Conservation (phyloP, 371 early-diverging fungal species). For the Pancytospora philotis region DNA sequence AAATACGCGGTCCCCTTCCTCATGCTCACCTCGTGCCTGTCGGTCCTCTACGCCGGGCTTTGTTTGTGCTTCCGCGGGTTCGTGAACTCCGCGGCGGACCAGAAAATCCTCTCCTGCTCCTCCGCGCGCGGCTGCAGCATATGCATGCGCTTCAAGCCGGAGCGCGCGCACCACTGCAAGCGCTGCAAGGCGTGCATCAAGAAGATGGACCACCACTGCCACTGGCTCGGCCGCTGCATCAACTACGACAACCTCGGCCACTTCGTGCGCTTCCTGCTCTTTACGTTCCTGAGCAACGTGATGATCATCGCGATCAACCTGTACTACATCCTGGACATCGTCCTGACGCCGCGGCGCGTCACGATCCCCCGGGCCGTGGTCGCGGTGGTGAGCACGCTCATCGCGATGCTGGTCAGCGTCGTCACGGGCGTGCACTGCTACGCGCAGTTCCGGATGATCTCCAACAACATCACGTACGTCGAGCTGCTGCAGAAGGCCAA, state of each 20-base stretch:
- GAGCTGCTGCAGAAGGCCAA: conserved; percentile 25
- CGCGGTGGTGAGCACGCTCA: neutral
- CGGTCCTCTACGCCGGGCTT: conserved; percentile 9
- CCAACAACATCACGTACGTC: conserved; percentile 48
- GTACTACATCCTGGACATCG: neutral
- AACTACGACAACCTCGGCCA: conserved; percentile 65
- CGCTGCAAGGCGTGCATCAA: conserved; percentile 86
- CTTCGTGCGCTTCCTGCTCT: conserved; percentile 58
- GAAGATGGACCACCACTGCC: conserved; percentile 95
- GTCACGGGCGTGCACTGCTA: conserved; percentile 29
- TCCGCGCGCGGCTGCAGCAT: conserved; percentile 58
- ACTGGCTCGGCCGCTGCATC: conserved; percentile 88
- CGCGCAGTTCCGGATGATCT: conserved; percentile 14
- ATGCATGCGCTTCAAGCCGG: conserved; percentile 68
- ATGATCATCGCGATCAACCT: neutral
- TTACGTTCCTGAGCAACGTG: conserved; percentile 11
- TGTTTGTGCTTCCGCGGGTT: conserved; percentile 10
- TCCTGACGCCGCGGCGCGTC: neutral
- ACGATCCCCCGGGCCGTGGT: neutral
- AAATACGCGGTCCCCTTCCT: neutral
- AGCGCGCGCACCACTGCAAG: conserved; percentile 90
- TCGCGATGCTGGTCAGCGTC: neutral
- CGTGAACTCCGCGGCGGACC: neutral
- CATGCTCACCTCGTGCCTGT: neutral
- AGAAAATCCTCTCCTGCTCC: neutral